Conservation (phyloP, 73 alveolate genomes). For the Paramecium sexaurelia region DNA sequence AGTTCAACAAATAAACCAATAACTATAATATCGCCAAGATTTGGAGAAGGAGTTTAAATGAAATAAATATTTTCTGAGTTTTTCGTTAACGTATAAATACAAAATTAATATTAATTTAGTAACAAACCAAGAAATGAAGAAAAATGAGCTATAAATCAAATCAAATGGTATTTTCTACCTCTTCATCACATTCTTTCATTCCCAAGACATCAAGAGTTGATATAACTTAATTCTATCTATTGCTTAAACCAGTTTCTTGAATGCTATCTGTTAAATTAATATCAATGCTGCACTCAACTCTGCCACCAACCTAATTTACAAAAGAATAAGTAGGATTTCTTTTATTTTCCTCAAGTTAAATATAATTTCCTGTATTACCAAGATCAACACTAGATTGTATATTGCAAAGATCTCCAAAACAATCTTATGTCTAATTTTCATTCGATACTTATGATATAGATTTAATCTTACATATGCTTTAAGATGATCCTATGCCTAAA, state of each 20-base stretch:
- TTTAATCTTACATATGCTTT: not conserved
- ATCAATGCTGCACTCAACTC: conserved; percentile 37
- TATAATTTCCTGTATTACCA: not conserved
- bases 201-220: conserved; percentile 10
- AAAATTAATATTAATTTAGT: not conserved
- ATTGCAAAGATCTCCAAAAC: conserved; percentile 26
- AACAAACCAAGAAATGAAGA: not conserved
- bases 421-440: not conserved
- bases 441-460: not conserved
- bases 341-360: not conserved
- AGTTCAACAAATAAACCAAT: not conserved
- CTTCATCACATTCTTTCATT: conserved; percentile 3
- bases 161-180: not conserved
- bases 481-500: not conserved
- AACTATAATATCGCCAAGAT: not conserved
- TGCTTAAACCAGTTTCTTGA: not conserved
- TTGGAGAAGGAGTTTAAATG: conserved; percentile 17
- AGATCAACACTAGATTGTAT: not conserved
- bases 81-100: not conserved
- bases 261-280: not conserved
- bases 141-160: not conserved
- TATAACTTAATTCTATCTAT: not conserved
- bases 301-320: conserved; percentile 22
- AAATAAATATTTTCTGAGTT: not conserved
- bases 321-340: not conserved